Percentiles rank a stretch among this genome's conserved stretches.
Evolutionary conservation across 2,329 filamentous ascomycete genomes (phyloP).

Genomic region (Phyllosticta paracitricarpa): DNA sequence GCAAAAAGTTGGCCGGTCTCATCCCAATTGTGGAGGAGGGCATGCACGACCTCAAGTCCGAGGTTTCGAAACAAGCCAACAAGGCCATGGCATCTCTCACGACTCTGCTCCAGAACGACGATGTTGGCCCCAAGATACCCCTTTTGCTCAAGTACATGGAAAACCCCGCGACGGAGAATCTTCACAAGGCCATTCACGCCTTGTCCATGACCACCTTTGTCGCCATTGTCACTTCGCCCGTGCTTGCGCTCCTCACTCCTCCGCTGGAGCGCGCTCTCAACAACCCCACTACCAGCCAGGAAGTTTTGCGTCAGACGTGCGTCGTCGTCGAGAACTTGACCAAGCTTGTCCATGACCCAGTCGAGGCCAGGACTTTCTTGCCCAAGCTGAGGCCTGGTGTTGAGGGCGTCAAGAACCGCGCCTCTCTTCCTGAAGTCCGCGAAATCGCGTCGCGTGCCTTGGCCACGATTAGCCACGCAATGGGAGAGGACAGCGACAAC

Average conservation of each 20-base stretch:
- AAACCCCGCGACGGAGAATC: constrained; percentile 74
- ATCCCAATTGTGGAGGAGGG: constrained; percentile 86
- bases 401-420: constrained; percentile 74
- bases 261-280: constrained; percentile 91
- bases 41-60: constrained; percentile 93
- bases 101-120: constrained; percentile 87
- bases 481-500: constrained; percentile 53
- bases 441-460: constrained; percentile 77
- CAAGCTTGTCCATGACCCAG: constrained; percentile 90
- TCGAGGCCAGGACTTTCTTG: constrained; percentile 89
- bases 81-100: constrained; percentile 88
- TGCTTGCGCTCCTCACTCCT: constrained; percentile 86
- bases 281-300: constrained; percentile 80
- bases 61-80: constrained; percentile 75
- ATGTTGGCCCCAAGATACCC: constrained; percentile 84
- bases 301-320: constrained; percentile 89
- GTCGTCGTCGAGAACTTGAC: constrained; percentile 97
- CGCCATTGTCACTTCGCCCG: constrained; percentile 87
- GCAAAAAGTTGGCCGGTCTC: constrained; percentile 70
- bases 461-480: constrained; percentile 84
- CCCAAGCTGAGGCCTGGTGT: constrained; percentile 92
- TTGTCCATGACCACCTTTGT: constrained; percentile 98
- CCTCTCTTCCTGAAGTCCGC: constrained; percentile 88
- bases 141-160: constrained; percentile 92
- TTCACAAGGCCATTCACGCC: constrained; percentile 94